These are phyloP conservation scores for Sclerotinia spermophila DNA, from an alignment of 2,329 filamentous ascomycete species.

Conservation along the genomic window DNA sequence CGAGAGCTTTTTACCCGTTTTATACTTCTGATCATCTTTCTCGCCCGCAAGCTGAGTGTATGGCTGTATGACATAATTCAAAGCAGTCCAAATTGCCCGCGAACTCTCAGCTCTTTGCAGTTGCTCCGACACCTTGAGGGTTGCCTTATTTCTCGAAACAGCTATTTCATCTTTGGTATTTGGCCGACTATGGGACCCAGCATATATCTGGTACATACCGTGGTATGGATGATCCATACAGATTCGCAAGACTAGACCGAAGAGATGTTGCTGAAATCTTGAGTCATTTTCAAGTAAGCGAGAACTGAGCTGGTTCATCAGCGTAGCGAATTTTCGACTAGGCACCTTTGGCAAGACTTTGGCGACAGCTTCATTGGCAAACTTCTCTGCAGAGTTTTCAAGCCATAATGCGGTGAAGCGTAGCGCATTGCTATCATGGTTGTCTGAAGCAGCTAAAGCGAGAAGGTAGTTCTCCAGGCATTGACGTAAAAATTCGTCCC, in stretches of 20 bases:
- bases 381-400: constrained; percentile 71
- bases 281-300: constrained; percentile 68
- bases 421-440: constrained; percentile 83
- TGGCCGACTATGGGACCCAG: constrained; percentile 66
- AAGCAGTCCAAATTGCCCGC: constrained; percentile 61
- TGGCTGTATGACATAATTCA: constrained; percentile 69
- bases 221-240: constrained; percentile 94
- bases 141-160: constrained; percentile 69
- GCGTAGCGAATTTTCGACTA: constrained; percentile 82
- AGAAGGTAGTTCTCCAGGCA: constrained; percentile 92
- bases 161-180: constrained; percentile 72
- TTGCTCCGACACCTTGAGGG: constrained; percentile 62
- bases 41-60: constrained; percentile 64
- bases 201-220: constrained; percentile 95
- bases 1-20: constrained; percentile 59
- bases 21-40: constrained; percentile 61
- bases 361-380: constrained; percentile 73
- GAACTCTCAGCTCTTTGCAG: constrained; percentile 48
- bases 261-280: constrained; percentile 73
- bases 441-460: constrained; percentile 78
- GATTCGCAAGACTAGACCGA: constrained; percentile 72
- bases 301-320: constrained; percentile 98
- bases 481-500: constrained; percentile 79
- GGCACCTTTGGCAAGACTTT: constrained; percentile 70
- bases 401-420: constrained; percentile 95